These are phyloP conservation scores for Russula sp. DNA, from an alignment of 768 basidiomycete species.

Conservation along the genomic window DNA sequence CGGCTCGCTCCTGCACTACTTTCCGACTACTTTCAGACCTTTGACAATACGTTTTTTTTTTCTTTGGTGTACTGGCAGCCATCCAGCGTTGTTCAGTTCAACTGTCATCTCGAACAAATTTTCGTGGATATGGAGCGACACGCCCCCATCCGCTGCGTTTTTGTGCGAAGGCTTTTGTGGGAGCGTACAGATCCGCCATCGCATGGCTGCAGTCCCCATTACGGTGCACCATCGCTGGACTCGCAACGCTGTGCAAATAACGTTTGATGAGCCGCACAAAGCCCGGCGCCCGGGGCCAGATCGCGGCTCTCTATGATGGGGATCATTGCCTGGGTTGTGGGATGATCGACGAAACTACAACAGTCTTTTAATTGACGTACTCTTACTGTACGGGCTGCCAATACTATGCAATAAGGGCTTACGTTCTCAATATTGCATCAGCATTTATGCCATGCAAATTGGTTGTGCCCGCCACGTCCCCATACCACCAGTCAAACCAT, in stretches of 20 bases:
- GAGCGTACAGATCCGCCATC: conserved; percentile 61
- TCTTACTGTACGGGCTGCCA: too few species aligned
- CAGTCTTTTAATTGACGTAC: too few species aligned
- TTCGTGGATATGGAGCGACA: conserved; percentile 71
- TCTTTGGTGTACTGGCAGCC: conserved; percentile 34
- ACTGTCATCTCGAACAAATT: conserved; percentile 43
- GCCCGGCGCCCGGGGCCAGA: conserved; percentile 78
- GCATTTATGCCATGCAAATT: too few species aligned
- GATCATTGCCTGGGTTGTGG: conserved; percentile 86
- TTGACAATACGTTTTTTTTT: not conserved
- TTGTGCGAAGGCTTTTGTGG: conserved; percentile 41
- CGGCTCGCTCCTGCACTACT: too few species aligned
- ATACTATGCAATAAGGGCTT: too few species aligned
- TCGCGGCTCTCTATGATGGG: conserved; percentile 64
- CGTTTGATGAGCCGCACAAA: conserved; percentile 53
- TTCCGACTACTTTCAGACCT: not conserved
- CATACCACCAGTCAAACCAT: too few species aligned
- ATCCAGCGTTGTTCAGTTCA: conserved; percentile 46
- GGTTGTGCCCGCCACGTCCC: too few species aligned
- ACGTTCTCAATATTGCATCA: too few species aligned
- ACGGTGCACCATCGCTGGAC: conserved; percentile 9
- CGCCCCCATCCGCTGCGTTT: conserved; percentile 44
- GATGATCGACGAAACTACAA: conserved; percentile 38
- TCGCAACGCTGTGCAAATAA: conserved; percentile 36
- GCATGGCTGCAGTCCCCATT: conserved; percentile 45